Percentiles rank a stretch among this genome's conserved stretches.
phyloP scores from a whole-genome alignment of 208 protist species.

The Trypanosoma caninum region DNA sequence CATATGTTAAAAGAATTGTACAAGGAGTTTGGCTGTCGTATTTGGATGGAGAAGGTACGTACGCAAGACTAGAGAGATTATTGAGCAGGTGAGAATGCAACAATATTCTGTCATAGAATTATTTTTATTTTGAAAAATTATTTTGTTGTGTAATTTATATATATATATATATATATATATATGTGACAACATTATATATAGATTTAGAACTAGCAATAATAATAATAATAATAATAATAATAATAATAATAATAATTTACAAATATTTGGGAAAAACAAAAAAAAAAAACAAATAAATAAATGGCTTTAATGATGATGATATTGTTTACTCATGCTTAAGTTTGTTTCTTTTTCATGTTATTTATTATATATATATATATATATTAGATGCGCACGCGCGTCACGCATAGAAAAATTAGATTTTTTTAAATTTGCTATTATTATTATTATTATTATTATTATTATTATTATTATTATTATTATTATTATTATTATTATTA shows the following conservation, averaged over 20 bases:
- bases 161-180: too few relatives aligned
- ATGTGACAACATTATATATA: too few relatives aligned
- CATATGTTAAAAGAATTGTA: slow-evolving; percentile 81
- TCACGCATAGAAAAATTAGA: slow-evolving; percentile 16
- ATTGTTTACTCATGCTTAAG: background rate
- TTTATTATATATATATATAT: too few relatives aligned
- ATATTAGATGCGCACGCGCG: background rate
- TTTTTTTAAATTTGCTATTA: slow-evolving; percentile 7
- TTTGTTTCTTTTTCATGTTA: slow-evolving; percentile 14
- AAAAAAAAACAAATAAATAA: slow-evolving; percentile 23
- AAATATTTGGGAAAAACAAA: slow-evolving; percentile 9
- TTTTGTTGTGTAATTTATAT: too few relatives aligned
- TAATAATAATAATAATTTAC: too few relatives aligned
- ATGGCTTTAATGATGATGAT: slow-evolving; percentile 2
- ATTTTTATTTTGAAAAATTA: slow-evolving; percentile 22
- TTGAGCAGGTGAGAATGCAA: too few relatives aligned
- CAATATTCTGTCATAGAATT: background rate
- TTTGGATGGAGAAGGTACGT: slow-evolving; percentile 89
- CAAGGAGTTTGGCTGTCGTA: slow-evolving; percentile 85
- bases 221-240: too few relatives aligned
- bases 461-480: background rate
- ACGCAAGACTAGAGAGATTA: slow-evolving; percentile 19
- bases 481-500: background rate
- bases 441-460: slow-evolving; percentile 7
- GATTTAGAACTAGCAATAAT: too few relatives aligned